Conservation (phyloP, 805 yeast species). For the Suhomyces faveliae region DNA sequence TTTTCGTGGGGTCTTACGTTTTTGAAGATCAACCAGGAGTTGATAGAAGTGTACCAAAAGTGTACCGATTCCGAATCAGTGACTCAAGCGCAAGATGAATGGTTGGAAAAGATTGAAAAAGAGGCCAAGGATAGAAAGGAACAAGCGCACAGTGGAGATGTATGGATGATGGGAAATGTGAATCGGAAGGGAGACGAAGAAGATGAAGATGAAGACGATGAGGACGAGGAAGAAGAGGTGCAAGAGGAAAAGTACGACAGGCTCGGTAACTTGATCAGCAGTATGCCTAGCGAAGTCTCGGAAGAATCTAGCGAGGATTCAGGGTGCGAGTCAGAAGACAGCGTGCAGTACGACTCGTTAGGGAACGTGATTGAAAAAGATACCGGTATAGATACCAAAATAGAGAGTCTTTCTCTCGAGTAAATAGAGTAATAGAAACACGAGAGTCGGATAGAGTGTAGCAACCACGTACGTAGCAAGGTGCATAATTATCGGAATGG, state of each 20-base stretch:
- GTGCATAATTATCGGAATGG: no score
- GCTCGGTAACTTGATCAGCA: conserved; percentile 21
- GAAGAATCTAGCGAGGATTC: conserved; percentile 13
- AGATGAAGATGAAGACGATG: conserved; percentile 5
- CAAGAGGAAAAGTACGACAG: conserved; percentile 15
- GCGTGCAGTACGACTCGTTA: conserved; percentile 19
- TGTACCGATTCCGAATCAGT: conserved; percentile 84
- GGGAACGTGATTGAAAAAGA: conserved; percentile 20
- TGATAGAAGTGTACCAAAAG: conserved; percentile 67
- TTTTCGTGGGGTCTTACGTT: conserved; percentile 96
- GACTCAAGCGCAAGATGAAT: conserved; percentile 65
- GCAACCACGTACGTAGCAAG: no score
- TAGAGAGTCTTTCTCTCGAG: not conserved
- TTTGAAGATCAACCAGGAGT: conserved; percentile 74
- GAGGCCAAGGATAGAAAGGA: conserved; percentile 65
- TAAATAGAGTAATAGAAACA: not conserved
- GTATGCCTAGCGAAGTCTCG: conserved; percentile 10
- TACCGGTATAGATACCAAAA: not conserved
- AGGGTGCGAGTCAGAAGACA: conserved; percentile 15
- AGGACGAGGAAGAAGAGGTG: conserved; percentile 14
- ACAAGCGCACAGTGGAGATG: conserved; percentile 52
- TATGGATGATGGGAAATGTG: conserved; percentile 79
- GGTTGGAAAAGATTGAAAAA: conserved; percentile 65
- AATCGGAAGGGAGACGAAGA: conserved; percentile 43
- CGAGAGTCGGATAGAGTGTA: no score